Conservation (phyloP, 257 asterid genomes). For the Salvia miltiorrhiza region DNA sequence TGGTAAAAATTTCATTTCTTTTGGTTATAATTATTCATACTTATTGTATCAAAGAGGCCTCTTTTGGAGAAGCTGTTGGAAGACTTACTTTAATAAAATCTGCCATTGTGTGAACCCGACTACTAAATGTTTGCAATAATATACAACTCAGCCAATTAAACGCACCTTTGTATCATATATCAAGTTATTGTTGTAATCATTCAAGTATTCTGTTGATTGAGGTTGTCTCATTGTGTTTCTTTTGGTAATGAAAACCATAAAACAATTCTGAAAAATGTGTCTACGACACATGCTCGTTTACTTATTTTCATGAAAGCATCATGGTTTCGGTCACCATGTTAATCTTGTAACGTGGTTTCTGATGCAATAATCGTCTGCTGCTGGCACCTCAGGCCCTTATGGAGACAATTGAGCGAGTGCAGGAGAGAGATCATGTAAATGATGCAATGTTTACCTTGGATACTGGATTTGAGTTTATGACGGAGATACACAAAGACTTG, state of each 20-base stretch:
- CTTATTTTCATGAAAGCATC: background rate
- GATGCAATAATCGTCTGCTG: background rate
- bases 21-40: background rate
- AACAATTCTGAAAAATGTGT: background rate
- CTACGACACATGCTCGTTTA: background rate
- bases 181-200: background rate
- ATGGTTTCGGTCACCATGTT: background rate
- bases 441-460: constrained; percentile 40
- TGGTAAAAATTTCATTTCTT: background rate
- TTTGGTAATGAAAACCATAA: background rate
- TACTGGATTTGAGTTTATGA: constrained; percentile 64
- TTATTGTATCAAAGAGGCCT: background rate
- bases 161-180: background rate
- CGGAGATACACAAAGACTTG: constrained; percentile 69
- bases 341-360: background rate
- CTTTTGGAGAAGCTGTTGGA: background rate
- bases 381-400: constrained; percentile 56
- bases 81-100: background rate
- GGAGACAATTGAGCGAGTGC: constrained; percentile 63
- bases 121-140: background rate
- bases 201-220: background rate
- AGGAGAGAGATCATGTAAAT: constrained; percentile 38
- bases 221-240: background rate
- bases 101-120: background rate
- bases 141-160: background rate